These are phyloP conservation scores for Psilocybe tampanensis DNA, from an alignment of 768 basidiomycete genomes.

Conservation along the genomic window DNA sequence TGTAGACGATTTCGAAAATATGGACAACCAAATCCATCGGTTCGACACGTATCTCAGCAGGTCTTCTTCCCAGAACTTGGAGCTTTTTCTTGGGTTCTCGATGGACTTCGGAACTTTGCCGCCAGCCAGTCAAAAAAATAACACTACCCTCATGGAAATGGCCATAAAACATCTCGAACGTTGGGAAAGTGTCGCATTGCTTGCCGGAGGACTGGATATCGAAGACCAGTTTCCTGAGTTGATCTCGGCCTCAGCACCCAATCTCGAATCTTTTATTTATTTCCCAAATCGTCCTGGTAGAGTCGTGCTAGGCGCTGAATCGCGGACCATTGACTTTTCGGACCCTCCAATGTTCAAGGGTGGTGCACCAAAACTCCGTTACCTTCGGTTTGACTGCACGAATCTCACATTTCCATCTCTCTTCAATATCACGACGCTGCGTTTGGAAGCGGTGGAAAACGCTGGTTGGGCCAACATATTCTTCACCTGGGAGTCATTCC, in stretches of 20 bases:
- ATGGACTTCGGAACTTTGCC: not conserved
- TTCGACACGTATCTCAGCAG: conserved; percentile 22
- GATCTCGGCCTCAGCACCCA: conserved; percentile 8
- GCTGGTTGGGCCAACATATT: not conserved
- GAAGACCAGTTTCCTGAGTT: conserved; percentile 1
- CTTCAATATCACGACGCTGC: conserved; percentile 18
- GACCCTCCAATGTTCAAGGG: conserved; percentile 15
- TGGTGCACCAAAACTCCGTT: conserved; percentile 21
- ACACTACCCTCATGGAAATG: conserved; percentile 7
- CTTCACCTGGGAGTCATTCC: not conserved
- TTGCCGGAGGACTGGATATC: conserved; percentile 4
- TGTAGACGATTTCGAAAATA: not conserved
- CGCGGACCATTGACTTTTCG: too few relatives aligned
- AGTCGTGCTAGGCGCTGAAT: too few relatives aligned
- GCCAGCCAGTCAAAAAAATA: not conserved
- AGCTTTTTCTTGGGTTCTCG: conserved; percentile 19
- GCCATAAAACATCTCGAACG: conserved; percentile 12
- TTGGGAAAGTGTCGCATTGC: conserved; percentile 17
- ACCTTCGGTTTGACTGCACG: conserved; percentile 13
- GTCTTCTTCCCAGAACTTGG: conserved; percentile 15
- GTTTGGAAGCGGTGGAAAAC: conserved; percentile 13
- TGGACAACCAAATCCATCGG: conserved; percentile 12
- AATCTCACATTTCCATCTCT: conserved; percentile 11
- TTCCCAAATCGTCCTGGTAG: not conserved
- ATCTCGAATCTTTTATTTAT: conserved; percentile 17